A percentile compares a stretch with the other conserved stretches of the same genome.
Conservation (phyloP, 169 alveolate genomes). For the Haemoproteus tartakovskyi region DNA sequence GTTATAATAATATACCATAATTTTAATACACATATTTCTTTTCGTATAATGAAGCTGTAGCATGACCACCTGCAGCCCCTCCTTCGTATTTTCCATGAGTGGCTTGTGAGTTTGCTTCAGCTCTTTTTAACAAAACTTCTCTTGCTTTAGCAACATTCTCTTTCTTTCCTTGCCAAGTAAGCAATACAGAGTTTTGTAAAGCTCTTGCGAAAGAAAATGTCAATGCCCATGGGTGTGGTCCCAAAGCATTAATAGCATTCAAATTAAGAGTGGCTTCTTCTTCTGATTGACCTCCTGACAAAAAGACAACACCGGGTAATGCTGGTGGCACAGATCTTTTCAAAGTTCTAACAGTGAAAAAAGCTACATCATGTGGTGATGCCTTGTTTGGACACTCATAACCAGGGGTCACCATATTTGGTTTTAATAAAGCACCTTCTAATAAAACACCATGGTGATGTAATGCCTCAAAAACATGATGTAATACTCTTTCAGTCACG, state of each 20-base stretch:
- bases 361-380: conserved; percentile 91
- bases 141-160: conserved; percentile 95
- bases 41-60: conserved; percentile 73
- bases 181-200: conserved; percentile 92
- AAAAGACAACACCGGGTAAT: conserved; percentile 95
- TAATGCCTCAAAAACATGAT: conserved; percentile 93
- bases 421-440: conserved; percentile 97
- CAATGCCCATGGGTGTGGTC: conserved; percentile 91
- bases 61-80: conserved; percentile 74
- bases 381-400: conserved; percentile 87
- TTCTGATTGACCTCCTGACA: conserved; percentile 99
- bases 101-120: conserved; percentile 97
- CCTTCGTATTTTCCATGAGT: conserved; percentile 68
- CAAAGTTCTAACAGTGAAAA: conserved; percentile 91
- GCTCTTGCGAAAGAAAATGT: conserved; percentile 99
- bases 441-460: conserved; percentile 91
- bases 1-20: no score
- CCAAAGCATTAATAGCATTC: conserved; percentile 92
- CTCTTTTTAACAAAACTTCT: conserved; percentile 90
- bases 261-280: conserved; percentile 95
- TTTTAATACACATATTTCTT: conserved; percentile 73
- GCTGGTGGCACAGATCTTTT: conserved; percentile 96
- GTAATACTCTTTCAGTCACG: conserved; percentile 93
- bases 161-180: conserved; percentile 95
- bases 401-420: conserved; percentile 99